These are phyloP conservation scores for Favolaschia claudopus DNA, from an alignment of 768 basidiomycete genomes.

Conservation along the genomic window DNA sequence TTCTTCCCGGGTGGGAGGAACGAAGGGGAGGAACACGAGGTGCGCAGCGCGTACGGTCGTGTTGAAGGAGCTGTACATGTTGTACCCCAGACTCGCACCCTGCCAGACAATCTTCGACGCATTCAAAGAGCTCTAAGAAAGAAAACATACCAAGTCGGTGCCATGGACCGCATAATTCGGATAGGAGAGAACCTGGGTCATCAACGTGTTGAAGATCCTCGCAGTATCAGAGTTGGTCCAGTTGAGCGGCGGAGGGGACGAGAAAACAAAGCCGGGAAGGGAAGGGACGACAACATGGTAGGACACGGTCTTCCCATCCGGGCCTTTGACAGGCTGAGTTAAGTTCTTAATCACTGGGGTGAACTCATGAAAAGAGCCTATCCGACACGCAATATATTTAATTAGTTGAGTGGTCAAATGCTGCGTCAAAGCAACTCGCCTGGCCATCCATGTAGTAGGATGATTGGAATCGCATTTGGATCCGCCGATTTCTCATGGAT, in stretches of 20 bases:
- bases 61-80: slow-evolving; percentile 13
- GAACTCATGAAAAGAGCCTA: slow-evolving; percentile 15
- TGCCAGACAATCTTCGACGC: neutral
- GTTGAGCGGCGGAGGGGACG: slow-evolving; percentile 12
- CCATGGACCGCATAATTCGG: slow-evolving; percentile 28
- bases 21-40: slow-evolving; percentile 19
- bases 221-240: slow-evolving; percentile 34
- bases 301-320: slow-evolving; percentile 1
- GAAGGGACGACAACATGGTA: slow-evolving; percentile 7
- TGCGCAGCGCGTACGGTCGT: slow-evolving; percentile 14
- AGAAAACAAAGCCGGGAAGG: slow-evolving; percentile 28
- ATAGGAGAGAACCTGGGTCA: slow-evolving; percentile 33
- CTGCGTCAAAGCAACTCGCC: neutral
- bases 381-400: slow-evolving; percentile 11
- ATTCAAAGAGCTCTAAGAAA: neutral
- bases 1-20: slow-evolving; percentile 9
- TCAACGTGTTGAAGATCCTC: slow-evolving; percentile 32
- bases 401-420: slow-evolving; percentile 1
- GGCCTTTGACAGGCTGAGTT: neutral
- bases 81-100: neutral
- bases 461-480: slow-evolving; percentile 7
- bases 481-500: slow-evolving; percentile 12
- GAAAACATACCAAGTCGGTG: slow-evolving; percentile 30
- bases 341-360: slow-evolving; percentile 5
- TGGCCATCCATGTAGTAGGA: slow-evolving; percentile 17